Evolutionary conservation across 805 yeast genomes (phyloP).

Genomic region (Teunomyces aglyptinius): DNA sequence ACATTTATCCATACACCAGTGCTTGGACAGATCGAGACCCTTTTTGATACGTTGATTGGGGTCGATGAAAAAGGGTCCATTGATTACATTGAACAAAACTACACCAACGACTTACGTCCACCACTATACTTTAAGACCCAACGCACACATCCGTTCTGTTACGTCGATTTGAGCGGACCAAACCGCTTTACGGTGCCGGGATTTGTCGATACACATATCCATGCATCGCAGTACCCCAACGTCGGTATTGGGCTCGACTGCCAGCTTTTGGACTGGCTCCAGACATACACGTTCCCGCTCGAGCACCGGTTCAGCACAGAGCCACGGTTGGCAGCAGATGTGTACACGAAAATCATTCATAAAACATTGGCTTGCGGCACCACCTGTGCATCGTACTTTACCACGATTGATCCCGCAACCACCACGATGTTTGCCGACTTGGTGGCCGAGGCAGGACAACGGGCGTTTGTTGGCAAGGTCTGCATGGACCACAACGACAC

Average conservation of each 20-base stretch:
- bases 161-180: conserved; percentile 31
- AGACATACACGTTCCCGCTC: conserved; percentile 82
- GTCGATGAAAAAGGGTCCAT: conserved; percentile 60
- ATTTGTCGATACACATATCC: conserved; percentile 45
- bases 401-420: conserved; percentile 79
- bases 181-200: conserved; percentile 62
- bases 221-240: conserved; percentile 46
- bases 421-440: conserved; percentile 75
- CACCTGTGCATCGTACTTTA: conserved; percentile 88
- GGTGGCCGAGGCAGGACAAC: conserved; percentile 66
- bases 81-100: conserved; percentile 27
- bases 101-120: conserved; percentile 15
- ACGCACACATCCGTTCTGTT: conserved; percentile 8
- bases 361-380: conserved; percentile 80
- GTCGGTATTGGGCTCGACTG: conserved; percentile 72
- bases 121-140: conserved; percentile 14
- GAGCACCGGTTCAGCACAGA: conserved; percentile 57
- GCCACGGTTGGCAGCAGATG: conserved; percentile 50
- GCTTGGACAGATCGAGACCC: conserved; percentile 55
- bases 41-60: conserved; percentile 57
- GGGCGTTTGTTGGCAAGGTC: conserved; percentile 89
- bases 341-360: conserved; percentile 65
- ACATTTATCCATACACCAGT: conserved; percentile 72
- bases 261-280: conserved; percentile 87
- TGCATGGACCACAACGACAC: conserved; percentile 83